phyloP scores from a whole-genome alignment of 805 yeast genomes.

The Yamadazyma olivae region DNA sequence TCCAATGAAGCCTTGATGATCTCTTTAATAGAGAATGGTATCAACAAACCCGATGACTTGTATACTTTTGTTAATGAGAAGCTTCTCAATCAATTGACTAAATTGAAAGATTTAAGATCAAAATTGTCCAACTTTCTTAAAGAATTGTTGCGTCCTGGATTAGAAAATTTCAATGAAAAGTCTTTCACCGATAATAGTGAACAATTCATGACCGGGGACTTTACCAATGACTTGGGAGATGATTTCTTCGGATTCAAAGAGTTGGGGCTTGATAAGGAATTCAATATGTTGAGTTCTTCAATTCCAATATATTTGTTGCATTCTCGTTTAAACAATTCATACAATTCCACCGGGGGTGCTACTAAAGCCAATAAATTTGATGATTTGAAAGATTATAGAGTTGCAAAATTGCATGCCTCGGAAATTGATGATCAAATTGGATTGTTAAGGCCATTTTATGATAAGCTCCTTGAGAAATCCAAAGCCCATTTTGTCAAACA shows the following conservation, averaged over 20 bases:
- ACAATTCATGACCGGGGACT: conserved; percentile 92
- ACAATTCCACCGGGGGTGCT: conserved; percentile 39
- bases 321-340: conserved; percentile 64
- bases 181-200: conserved; percentile 89
- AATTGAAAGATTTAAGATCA: conserved; percentile 62
- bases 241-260: conserved; percentile 98
- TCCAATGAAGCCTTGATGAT: conserved; percentile 50
- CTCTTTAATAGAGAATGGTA: conserved; percentile 81
- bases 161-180: conserved; percentile 69
- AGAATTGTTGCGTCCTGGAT: conserved; percentile 77
- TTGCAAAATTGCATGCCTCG: conserved; percentile 49
- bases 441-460: conserved; percentile 52
- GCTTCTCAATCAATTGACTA: conserved; percentile 62
- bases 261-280: conserved; percentile 88
- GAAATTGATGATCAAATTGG: conserved; percentile 56
- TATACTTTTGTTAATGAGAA: conserved; percentile 73
- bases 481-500: conserved; percentile 38
- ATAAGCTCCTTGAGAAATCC: conserved; percentile 38
- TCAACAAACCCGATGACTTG: conserved; percentile 72
- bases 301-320: conserved; percentile 89
- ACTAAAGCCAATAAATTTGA: conserved; percentile 56
- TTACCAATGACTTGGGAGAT: conserved; percentile 89
- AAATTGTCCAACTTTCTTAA: conserved; percentile 72
- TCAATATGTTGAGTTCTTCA: conserved; percentile 76
- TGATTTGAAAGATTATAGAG: conserved; percentile 58